Evolutionary conservation across 1,284 basidiomycete species (phyloP).

Genomic region (Athelia psychrophila): DNA sequence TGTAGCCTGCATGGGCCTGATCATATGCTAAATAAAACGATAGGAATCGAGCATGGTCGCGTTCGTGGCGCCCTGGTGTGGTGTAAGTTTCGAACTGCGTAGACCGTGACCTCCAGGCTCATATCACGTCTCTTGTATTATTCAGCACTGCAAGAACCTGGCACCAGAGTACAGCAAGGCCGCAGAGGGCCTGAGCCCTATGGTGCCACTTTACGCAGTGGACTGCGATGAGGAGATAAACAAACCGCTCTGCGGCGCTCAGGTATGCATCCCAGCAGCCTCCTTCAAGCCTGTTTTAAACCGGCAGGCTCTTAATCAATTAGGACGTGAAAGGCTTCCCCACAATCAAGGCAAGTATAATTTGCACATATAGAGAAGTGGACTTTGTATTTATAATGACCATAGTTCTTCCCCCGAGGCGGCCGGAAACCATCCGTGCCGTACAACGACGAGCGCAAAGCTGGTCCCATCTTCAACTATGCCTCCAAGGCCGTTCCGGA

Average conservation of each 20-base stretch:
- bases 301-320: neutral
- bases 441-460: conserved; percentile 74
- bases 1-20: neutral
- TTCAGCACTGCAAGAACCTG: conserved; percentile 84
- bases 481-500: conserved; percentile 74
- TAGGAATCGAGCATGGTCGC: conserved; percentile 80
- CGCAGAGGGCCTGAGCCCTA: conserved; percentile 74
- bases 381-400: neutral
- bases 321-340: conserved; percentile 91
- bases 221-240: conserved; percentile 89
- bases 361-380: conserved; percentile 3
- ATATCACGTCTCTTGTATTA: neutral
- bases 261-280: conserved; percentile 44
- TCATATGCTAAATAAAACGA: neutral
- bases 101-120: neutral
- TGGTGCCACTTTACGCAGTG: conserved; percentile 87
- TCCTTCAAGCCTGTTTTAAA: neutral
- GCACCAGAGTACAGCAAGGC: conserved; percentile 86
- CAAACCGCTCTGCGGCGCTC: conserved; percentile 78
- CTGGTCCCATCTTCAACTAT: conserved; percentile 75
- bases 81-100: conserved; percentile 40
- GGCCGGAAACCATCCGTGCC: conserved; percentile 59
- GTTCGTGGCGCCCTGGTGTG: conserved; percentile 89
- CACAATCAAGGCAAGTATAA: conserved; percentile 68
- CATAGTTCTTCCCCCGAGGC: conserved; percentile 75